phyloP scores from a whole-genome alignment of 441 rosid genomes.

The Croton setiger region DNA sequence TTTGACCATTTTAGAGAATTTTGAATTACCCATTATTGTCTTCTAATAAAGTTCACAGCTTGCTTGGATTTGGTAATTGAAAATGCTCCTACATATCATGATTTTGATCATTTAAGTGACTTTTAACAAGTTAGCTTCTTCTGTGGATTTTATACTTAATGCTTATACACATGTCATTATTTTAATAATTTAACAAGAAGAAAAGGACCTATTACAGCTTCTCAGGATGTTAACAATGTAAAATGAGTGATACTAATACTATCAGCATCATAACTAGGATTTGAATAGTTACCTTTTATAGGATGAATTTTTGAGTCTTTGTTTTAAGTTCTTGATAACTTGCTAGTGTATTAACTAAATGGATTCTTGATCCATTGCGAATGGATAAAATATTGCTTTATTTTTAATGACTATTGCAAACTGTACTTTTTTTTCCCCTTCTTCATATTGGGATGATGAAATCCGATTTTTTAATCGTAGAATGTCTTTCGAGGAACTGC shows the following conservation, averaged over 20 bases:
- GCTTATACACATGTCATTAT: too few relatives aligned
- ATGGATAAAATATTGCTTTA: neutral
- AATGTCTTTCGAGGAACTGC: constrained; percentile 68
- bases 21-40: neutral
- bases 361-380: neutral
- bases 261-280: neutral
- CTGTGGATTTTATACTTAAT: too few relatives aligned
- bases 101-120: too few relatives aligned
- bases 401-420: neutral
- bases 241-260: neutral
- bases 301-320: neutral
- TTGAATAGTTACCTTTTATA: neutral
- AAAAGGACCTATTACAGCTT: too few relatives aligned
- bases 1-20: too few relatives aligned
- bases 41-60: too few relatives aligned
- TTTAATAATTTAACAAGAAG: too few relatives aligned
- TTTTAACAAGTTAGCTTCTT: too few relatives aligned
- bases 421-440: neutral
- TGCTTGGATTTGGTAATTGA: too few relatives aligned
- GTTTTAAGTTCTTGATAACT: neutral
- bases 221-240: neutral
- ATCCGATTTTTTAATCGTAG: constrained; percentile 39
- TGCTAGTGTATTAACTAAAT: neutral
- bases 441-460: constrained; percentile 25
- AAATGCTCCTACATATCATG: neutral